Evolutionary conservation across 1,284 basidiomycete genomes (phyloP), one percentile per base, ranked within the genome.

Genomic region (Papiliotrema flavescens): DNA sequence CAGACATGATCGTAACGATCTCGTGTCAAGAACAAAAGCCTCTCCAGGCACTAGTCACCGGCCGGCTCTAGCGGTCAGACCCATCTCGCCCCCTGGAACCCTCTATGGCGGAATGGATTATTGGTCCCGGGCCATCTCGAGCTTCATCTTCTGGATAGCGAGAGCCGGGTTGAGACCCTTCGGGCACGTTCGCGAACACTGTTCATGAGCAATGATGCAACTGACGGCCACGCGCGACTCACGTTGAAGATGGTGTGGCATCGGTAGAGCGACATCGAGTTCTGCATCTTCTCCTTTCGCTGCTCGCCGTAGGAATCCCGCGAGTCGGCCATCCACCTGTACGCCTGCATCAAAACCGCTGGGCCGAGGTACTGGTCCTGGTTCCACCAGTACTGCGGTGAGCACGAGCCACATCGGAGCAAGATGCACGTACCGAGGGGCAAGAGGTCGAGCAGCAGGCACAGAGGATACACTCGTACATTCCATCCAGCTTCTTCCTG

Each of bases 301-400:
- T 93, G 82, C 5, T 85, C 84, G 19, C 83, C 84, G 73, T 90
- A 84, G 34, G 85, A 77, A 75, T 98, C 95, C 66, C 94, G 81
- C 57, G 92, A 96, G 77, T 98, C 95, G 11, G 94, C 93, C 76
- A 98, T 96, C 95, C 95, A 98, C 67, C 94, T 83, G 78, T 93
- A 93, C 0, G 90, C 89, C 70, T 90, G 88, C 92, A 97, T 94
- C 66, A 98, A 81, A 0, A 93, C 93, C 9, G 94, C 95, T 6
- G 95, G 95, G 47, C 95, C 94, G 47, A 98, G 87, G 79, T 98
- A 98, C 78, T 93, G 88, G 74, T 98, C 60, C 80, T 95, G 90
- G 80, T 98, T 98, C 95, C 95, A 98, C 95, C 95, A 98, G 80
- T 98, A 97, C 55, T 57, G 37, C 49, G 3, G 61, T 62, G 49